These are phyloP conservation scores for Pseudogymnoascus sp. DNA, from an alignment of 2,329 filamentous ascomycete species.

Conservation along the genomic window DNA sequence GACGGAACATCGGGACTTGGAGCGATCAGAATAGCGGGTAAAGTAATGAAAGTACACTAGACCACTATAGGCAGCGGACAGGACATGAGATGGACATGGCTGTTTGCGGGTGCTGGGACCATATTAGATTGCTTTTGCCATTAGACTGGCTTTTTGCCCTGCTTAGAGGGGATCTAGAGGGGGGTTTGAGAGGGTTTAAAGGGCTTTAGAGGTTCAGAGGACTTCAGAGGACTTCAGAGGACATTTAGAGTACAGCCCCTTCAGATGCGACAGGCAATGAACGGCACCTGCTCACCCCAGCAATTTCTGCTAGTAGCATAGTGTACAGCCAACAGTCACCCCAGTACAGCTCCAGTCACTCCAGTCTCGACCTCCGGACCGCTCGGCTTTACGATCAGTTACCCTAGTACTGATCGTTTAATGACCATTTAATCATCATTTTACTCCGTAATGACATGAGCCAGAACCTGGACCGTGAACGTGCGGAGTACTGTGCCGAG, in stretches of 20 bases:
- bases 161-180: too few relatives aligned
- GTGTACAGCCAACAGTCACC: too few relatives aligned
- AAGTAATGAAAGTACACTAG: too few relatives aligned
- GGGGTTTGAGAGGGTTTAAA: too few relatives aligned
- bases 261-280: neutral
- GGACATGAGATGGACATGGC: neutral
- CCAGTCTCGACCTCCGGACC: neutral
- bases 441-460: neutral
- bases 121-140: neutral
- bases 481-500: too few relatives aligned
- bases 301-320: neutral
- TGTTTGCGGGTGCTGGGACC: neutral
- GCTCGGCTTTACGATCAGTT: neutral
- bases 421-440: neutral
- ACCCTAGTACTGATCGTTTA: neutral
- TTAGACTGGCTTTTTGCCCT: too few relatives aligned
- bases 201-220: too few relatives aligned
- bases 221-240: too few relatives aligned
- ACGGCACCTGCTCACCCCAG: neutral
- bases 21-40: conserved; percentile 1
- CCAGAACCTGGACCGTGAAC: too few relatives aligned
- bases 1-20: neutral
- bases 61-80: too few relatives aligned
- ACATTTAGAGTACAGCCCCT: neutral
- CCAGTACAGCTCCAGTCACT: neutral